phyloP scores from a whole-genome alignment of 306 rosid species.

The Ceratonia siliqua region DNA sequence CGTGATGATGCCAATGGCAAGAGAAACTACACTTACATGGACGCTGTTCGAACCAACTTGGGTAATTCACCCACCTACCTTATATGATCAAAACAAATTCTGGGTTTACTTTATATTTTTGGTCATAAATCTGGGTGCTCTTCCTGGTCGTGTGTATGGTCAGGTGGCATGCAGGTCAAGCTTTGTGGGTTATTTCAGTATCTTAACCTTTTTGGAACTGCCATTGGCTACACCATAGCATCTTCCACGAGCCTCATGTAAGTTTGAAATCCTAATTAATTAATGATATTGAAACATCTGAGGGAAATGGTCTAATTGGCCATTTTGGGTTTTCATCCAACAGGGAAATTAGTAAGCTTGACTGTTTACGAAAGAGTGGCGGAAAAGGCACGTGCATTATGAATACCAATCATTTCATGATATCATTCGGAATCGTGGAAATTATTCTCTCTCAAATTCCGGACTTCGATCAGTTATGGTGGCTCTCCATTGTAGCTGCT shows the following conservation, averaged over 20 bases:
- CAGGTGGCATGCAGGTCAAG: constrained; percentile 69
- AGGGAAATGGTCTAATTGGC: constrained; percentile 19
- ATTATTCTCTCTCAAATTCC: constrained; percentile 80
- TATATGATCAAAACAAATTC: not conserved
- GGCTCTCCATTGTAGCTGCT: constrained; percentile 90
- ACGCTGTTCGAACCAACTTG: constrained; percentile 67
- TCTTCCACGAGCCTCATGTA: constrained; percentile 82
- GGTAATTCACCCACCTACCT: constrained; percentile 39
- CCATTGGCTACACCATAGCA: constrained; percentile 83
- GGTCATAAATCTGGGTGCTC: not conserved
- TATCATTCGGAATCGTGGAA: constrained; percentile 67
- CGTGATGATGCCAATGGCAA: constrained; percentile 75
- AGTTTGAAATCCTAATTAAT: constrained; percentile 32
- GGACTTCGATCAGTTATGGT: constrained; percentile 77
- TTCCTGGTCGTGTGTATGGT: not conserved
- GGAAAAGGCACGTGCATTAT: constrained; percentile 65
- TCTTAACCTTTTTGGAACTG: constrained; percentile 67
- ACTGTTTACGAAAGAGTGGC: constrained; percentile 65
- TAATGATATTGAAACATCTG: not conserved
- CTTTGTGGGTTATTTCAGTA: constrained; percentile 83
- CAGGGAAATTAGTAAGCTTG: constrained; percentile 82
- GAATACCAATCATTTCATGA: constrained; percentile 75
- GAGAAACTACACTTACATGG: constrained; percentile 86
- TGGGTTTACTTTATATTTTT: not conserved
- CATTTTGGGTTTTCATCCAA: constrained; percentile 20